Evolutionary conservation across 192 early-diverging fungal genomes (phyloP), one percentile per base, ranked within the genome.

Genomic region (Phlyctochytrium bullatum): DNA sequence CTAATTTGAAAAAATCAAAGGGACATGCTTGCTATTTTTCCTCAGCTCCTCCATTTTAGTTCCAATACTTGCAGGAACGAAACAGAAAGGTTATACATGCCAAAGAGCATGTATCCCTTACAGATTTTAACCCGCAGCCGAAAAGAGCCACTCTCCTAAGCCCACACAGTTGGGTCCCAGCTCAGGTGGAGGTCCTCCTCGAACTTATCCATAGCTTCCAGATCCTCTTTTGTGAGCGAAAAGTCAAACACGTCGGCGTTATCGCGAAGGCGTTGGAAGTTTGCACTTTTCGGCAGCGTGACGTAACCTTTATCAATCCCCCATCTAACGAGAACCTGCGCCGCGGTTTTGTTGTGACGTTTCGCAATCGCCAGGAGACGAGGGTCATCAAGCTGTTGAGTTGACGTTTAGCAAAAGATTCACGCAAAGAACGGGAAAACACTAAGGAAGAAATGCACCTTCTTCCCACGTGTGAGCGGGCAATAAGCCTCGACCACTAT

Each of bases 401-500:
- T 60, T 25, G 58, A 47, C 20, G 20, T 14, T 47, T 47, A n/a
- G n/a, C n/a, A n/a, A n/a, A n/a, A n/a, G n/a, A 47, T 47, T 47
- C 6, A 47, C 40, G 10, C 6, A 20, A 47, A 47, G 40, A 20
- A 20, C 40, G 10, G 20, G 40, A 14, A 14, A 14, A 6, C 40
- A 20, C 40, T 20, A 47, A 47, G n/a, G n/a, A n/a, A n/a, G n/a
- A n/a, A n/a, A n/a, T n/a, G n/a, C n/a, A 47, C 40, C 40, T 67
- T 66, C 17, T 50, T 32, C 17, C 35, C 65, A 36, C 50, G 23
- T 25, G 71, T 63, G 17, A 95, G 78, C 27, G 95, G 93, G 56
- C 86, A 89, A 81, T 94, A 96, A 2, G 88, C 94, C 16, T 90
- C 88, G 27, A 93, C 61, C 6, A 79, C 80, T 50, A 97, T 93